These are phyloP conservation scores for Cercospora zeae-maydis DNA, from an alignment of 2,329 filamentous ascomycete genomes.

Conservation along the genomic window DNA sequence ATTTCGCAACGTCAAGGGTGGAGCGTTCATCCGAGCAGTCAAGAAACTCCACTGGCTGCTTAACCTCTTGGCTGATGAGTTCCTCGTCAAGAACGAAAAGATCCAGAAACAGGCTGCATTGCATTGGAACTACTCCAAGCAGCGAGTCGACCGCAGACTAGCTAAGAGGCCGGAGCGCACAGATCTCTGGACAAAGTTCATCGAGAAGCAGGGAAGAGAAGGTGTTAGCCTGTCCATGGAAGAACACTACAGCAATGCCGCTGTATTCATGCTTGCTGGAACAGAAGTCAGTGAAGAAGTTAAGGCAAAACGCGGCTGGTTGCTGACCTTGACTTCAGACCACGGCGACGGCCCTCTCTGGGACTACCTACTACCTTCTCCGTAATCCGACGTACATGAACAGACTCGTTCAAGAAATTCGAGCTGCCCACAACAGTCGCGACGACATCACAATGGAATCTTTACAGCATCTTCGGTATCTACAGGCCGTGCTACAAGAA, in stretches of 20 bases:
- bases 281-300: slow-evolving; percentile 23
- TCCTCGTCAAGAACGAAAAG: slow-evolving; percentile 18
- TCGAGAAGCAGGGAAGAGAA: slow-evolving; percentile 14
- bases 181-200: slow-evolving; percentile 30
- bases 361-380: slow-evolving; percentile 35
- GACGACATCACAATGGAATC: slow-evolving; percentile 37
- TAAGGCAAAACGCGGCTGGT: not conserved
- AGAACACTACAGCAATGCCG: slow-evolving; percentile 36
- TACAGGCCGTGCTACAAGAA: slow-evolving; percentile 39
- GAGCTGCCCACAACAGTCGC: slow-evolving; percentile 32
- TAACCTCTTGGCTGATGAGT: slow-evolving; percentile 11
- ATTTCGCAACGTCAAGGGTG: too few relatives aligned
- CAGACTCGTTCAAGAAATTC: slow-evolving; percentile 37
- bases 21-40: slow-evolving; percentile 13
- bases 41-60: slow-evolving; percentile 8
- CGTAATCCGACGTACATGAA: slow-evolving; percentile 31
- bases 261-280: slow-evolving; percentile 38
- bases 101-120: slow-evolving; percentile 18
- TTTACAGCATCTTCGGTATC: slow-evolving; percentile 36
- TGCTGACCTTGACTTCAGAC: slow-evolving; percentile 25
- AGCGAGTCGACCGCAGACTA: slow-evolving; percentile 31
- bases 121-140: slow-evolving; percentile 22
- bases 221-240: slow-evolving; percentile 20
- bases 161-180: slow-evolving; percentile 21
- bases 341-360: slow-evolving; percentile 36